Conservation (phyloP, 2,329 filamentous ascomycete species). For the Aspergillus sp. region DNA sequence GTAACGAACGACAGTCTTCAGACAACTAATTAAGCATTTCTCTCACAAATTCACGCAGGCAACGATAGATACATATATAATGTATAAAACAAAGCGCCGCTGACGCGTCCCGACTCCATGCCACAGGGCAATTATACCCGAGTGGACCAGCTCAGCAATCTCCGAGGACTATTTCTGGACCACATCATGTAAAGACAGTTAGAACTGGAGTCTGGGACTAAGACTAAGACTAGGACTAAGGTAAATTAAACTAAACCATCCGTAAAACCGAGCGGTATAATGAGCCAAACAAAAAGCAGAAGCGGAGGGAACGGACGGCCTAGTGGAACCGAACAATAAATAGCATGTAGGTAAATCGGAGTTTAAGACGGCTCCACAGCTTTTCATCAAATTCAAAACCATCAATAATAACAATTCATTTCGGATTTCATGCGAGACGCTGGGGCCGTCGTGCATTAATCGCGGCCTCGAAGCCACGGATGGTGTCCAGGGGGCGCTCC, state of each 20-base stretch:
- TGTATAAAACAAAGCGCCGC: background rate
- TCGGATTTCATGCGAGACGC: constrained; percentile 27
- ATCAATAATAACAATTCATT: background rate
- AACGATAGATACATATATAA: background rate
- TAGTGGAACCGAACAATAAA: background rate
- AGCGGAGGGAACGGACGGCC: background rate
- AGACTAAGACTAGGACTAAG: background rate
- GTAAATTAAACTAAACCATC: too few relatives aligned
- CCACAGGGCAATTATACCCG: background rate
- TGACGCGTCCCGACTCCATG: constrained; percentile 5
- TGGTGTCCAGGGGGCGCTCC: constrained; percentile 89
- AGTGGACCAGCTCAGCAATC: background rate
- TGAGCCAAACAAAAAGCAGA: background rate
- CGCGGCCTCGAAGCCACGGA: constrained; percentile 83
- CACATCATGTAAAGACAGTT: too few relatives aligned
- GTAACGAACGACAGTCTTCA: background rate
- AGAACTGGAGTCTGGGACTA: too few relatives aligned
- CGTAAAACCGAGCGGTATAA: background rate
- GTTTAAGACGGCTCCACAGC: background rate
- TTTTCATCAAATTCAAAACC: too few relatives aligned
- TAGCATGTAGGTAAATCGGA: background rate
- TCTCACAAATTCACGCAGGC: background rate
- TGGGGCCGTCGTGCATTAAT: constrained; percentile 62
- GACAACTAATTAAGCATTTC: background rate
- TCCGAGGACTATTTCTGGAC: constrained; percentile 10